Base-by-base conservation (phyloP, 306 rosid genomes). In the Calophaca sinica region DNA sequence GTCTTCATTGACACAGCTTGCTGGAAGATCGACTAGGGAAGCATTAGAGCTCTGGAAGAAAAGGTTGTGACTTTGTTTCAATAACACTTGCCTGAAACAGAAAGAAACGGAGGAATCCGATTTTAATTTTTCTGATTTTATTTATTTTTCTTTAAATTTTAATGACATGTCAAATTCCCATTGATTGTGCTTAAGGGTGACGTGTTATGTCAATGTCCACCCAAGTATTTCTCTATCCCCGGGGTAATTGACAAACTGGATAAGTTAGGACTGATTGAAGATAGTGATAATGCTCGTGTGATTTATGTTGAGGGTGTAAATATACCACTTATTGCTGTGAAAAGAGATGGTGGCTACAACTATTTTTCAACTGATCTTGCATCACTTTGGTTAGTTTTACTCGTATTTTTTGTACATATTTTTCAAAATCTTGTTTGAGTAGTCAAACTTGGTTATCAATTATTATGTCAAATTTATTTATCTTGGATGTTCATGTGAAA, bases 341-440 rank as follows among this genome's bases (percentile, higher is more conserved):
- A 96, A 91, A 92, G 99, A 49, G 97, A 92, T 81, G 99, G 97
- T 59, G 96, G 98, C 78, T 92, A 79, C 89, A 96, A 96, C 75
- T 96, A 96, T 67, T 97, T 90, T 76, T 85, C 98, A 74, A 96
- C 98, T 57, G 99, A 96, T 90, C 83, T 96, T 63, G 58, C 98
- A 65, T 92, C 98, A 46, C 80, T 96, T 57, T 92, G 99, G 99
- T 90, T 65, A 55, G 91, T 70, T 51, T 53, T 49, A 29, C 55
- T 76, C 51, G 36, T 41, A 26, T 31, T 11, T 75, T 68, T 63
- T 5, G 46, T 64, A 48, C 46, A 60, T 38, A 49, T 59, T 3
- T n/a, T 62, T 61, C 11, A 50, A 69, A 77, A 6, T 32, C 4
- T 20, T 64, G 59, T 51, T 66, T 54, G n/a, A 57, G 81, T 41